phyloP scores from a whole-genome alignment of 139 green algal species.

The Ostreobium quekettii region DNA sequence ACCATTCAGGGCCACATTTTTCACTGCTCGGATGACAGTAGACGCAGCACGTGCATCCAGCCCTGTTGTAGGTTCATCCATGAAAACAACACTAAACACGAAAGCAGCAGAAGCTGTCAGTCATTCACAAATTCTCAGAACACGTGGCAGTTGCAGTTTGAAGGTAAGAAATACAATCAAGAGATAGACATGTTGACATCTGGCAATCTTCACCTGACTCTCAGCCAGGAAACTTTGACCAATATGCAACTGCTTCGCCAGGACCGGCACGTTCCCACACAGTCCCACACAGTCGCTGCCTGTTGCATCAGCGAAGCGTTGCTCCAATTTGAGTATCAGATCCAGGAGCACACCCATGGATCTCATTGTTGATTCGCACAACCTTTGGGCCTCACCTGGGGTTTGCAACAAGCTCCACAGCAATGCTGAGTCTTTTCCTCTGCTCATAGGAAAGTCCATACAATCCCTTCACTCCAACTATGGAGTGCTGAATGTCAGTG shows the following conservation, averaged over 20 bases:
- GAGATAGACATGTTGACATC: no score
- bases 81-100: conserved; percentile 20
- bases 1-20: conserved; percentile 64
- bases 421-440: conserved; percentile 87
- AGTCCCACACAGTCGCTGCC: no score
- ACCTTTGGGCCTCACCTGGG: conserved; percentile 13
- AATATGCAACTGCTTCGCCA: no score
- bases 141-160: background rate
- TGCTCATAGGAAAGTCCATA: conserved; percentile 69
- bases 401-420: conserved; percentile 72
- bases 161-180: no score
- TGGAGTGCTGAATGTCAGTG: conserved; percentile 25
- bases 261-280: no score
- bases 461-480: conserved; percentile 35
- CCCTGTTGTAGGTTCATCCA: conserved; percentile 54
- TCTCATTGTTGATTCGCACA: background rate
- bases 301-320: no score
- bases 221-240: no score
- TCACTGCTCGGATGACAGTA: conserved; percentile 75
- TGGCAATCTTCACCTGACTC: no score
- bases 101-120: background rate
- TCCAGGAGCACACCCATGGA: no score
- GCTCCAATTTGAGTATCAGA: no score
- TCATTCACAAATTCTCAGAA: no score
- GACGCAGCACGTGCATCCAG: conserved; percentile 78